These are phyloP conservation scores for Gypsophila paniculata DNA, from an alignment of 179 eudicot genomes.

Conservation along the genomic window DNA sequence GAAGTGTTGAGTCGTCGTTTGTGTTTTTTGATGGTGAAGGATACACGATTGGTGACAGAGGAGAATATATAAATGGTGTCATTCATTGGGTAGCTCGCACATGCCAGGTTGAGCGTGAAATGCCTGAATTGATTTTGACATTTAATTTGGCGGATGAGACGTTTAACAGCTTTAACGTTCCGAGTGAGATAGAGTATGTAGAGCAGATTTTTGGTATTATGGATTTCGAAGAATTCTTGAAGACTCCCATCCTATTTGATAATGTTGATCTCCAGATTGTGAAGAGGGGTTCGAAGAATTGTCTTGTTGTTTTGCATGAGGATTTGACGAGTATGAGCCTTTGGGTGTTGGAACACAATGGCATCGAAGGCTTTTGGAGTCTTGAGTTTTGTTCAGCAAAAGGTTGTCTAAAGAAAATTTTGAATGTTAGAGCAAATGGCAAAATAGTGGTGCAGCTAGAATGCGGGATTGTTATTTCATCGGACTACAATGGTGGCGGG, in stretches of 20 bases:
- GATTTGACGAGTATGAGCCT: background rate
- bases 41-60: background rate
- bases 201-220: background rate
- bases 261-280: background rate
- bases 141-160: background rate
- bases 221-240: too few relatives aligned
- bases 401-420: background rate
- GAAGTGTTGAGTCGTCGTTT: background rate
- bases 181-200: background rate
- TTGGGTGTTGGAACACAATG: background rate
- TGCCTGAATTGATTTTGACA: background rate
- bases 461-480: background rate
- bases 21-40: background rate
- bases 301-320: background rate
- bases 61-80: background rate
- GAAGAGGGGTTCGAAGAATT: background rate
- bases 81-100: background rate
- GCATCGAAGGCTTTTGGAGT: background rate
- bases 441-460: background rate
- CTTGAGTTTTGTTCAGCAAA: background rate
- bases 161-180: background rate
- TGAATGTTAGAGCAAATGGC: background rate
- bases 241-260: background rate
- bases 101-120: background rate
- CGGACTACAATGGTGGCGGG: background rate